Evolutionary conservation across 345 rosid genomes (phyloP).

Genomic region (Camelina laxa): DNA sequence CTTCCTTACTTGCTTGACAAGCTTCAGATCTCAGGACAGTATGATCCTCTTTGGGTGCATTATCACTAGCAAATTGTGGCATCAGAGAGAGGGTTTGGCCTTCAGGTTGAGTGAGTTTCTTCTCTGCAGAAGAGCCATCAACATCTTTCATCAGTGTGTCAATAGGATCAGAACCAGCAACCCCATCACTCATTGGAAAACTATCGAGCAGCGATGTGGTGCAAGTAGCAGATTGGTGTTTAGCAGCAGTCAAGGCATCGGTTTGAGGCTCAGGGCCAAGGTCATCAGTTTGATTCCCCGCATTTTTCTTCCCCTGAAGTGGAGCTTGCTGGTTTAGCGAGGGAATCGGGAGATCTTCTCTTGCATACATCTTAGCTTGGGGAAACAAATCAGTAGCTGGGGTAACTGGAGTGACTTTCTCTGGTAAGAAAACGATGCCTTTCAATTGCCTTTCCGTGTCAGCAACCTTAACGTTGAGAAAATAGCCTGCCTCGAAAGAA

Average conservation of each 20-base stretch:
- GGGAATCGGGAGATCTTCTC: slow-evolving; percentile 54
- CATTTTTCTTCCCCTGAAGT: slow-evolving; percentile 32
- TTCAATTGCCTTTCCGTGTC: slow-evolving; percentile 57
- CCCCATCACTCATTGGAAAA: slow-evolving; percentile 43
- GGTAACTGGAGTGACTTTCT: slow-evolving; percentile 57
- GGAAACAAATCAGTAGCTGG: slow-evolving; percentile 74
- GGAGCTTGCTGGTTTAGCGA: slow-evolving; percentile 35
- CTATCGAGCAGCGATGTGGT: slow-evolving; percentile 26
- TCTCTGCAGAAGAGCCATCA: slow-evolving; percentile 37
- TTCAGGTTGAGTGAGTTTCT: slow-evolving; percentile 28
- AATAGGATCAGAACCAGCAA: slow-evolving; percentile 24
- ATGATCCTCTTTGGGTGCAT: slow-evolving; percentile 40
- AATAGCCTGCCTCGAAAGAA: slow-evolving; percentile 74
- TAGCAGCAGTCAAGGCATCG: slow-evolving; percentile 34
- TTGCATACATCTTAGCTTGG: slow-evolving; percentile 60
- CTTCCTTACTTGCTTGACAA: slow-evolving; percentile 32
- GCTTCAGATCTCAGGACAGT: slow-evolving; percentile 28
- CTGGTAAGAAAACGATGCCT: slow-evolving; percentile 71
- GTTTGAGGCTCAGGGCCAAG: slow-evolving; percentile 5
- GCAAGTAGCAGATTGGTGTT: slow-evolving; percentile 44
- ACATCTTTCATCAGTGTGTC: slow-evolving; percentile 41
- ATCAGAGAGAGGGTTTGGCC: slow-evolving; percentile 44
- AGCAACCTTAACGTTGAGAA: slow-evolving; percentile 62
- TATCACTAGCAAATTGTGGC: slow-evolving; percentile 44
- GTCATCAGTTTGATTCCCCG: slow-evolving; percentile 43